phyloP scores from a whole-genome alignment of 2,329 filamentous ascomycete species.

The Aplosporella prunicola region DNA sequence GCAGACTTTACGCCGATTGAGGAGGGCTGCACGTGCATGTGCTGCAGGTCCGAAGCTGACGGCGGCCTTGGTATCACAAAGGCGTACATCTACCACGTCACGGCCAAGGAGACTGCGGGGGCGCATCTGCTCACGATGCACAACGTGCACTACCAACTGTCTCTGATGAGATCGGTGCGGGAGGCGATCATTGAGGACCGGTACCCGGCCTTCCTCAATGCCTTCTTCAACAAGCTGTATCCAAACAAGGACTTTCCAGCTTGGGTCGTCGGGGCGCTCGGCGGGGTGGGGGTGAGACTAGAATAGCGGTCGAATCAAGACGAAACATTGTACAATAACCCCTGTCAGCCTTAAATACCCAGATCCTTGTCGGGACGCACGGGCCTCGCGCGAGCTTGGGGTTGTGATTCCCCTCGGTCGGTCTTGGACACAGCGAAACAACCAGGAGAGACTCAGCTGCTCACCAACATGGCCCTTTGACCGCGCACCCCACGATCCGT shows the following conservation, averaged over 20 bases:
- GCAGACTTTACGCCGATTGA: slow-evolving; percentile 78
- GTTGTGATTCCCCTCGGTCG: slow-evolving; percentile 1
- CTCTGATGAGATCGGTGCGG: slow-evolving; percentile 67
- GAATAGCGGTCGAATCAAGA: slow-evolving; percentile 12
- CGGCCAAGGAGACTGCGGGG: slow-evolving; percentile 88
- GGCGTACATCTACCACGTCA: slow-evolving; percentile 85
- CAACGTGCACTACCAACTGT: slow-evolving; percentile 87
- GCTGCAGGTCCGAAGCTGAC: slow-evolving; percentile 57
- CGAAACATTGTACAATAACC: too few species aligned
- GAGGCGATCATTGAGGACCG: slow-evolving; percentile 71
- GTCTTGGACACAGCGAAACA: slow-evolving; percentile 3
- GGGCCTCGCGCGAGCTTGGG: slow-evolving; percentile 1
- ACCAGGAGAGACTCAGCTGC: too few species aligned
- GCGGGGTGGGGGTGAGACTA: slow-evolving; percentile 68
- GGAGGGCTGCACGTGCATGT: slow-evolving; percentile 68
- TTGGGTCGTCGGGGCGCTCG: slow-evolving; percentile 78
- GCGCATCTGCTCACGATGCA: slow-evolving; percentile 83
- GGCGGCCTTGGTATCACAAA: slow-evolving; percentile 73
- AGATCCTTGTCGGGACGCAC: slow-evolving; percentile 3
- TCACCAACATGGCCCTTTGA: slow-evolving; percentile 4
- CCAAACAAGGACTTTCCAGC: slow-evolving; percentile 59
- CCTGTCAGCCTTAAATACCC: too few species aligned
- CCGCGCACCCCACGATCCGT: slow-evolving; percentile 5
- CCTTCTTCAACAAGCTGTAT: slow-evolving; percentile 72
- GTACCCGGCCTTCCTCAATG: slow-evolving; percentile 67